Base-by-base conservation (phyloP, 805 yeast species). In the Hanseniaspora clermontiae region DNA sequence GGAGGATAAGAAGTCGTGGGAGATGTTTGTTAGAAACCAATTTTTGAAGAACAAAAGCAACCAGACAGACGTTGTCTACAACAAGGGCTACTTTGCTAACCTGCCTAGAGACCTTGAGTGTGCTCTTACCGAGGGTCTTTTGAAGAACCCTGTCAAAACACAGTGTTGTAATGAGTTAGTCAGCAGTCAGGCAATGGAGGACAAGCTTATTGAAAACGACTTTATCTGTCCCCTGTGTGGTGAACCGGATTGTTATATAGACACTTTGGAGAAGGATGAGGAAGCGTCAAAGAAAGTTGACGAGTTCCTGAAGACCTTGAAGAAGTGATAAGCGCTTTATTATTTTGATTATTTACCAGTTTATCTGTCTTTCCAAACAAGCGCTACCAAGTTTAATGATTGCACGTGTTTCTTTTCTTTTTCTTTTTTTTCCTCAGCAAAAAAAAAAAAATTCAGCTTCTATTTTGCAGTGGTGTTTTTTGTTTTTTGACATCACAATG, bases 1-100 rank as follows among this genome's bases (percentile, higher is more conserved):
- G 59, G 97, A 97, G 0, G 98, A 93, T 70, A 79, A 81, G 43
- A 83, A 82, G 64, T 84, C 96, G 0, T 91, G 98, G 98, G 81
- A 82, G 55, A 81, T 77, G 49, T 90, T 81, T 65, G 96, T 89
- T 66, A 81, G 86, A 60, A 83, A 82, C 66, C 74, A 70, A 63
- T 48, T 50, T 65, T 67, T 68, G 55, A 62, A 64, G 31, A 57
- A 68, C 20, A 54, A 63, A 39, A 61, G 69, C 59, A 61, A 67
- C 58, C 61, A 77, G 70, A 64, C 73, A 65, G 66, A 78, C 74
- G 46, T 76, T 68, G 40, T 70, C 68, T 66, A 76, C 74, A 15
- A 74, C 72, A 61, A 80, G 77, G 56, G 80, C 71, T 60, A 67
- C 48, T 65, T 70, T 48, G 61, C 61, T 38, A 70, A 69, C 46